Base-by-base conservation (phyloP, 176 grass and related monocot species). In the Zizania latifolia region DNA sequence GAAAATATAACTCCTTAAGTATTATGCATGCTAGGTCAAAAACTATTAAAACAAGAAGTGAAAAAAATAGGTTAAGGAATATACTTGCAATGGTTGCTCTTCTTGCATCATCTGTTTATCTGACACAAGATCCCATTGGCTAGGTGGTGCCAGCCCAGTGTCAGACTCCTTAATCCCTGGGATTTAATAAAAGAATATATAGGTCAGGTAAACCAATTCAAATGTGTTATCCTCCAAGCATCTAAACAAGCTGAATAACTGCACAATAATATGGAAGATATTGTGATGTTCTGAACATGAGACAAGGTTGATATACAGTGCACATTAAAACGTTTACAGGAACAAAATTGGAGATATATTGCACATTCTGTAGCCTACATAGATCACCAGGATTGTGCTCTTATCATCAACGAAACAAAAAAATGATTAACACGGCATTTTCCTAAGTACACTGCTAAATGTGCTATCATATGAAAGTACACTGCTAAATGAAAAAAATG, bases 91-190 rank as follows among this genome's bases (percentile, higher is more conserved):
- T 0, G 90, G 94, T 23, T 97, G 90, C 48, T 97, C 90, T 27
- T 93, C 90, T 19, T 93, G 94, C 94, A 97, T 97, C 94, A 97
- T 97, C 28, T 97, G 90, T 7, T 97, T 97, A n/a, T 97, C 94
- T 11, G 94, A 97, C 30, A 97, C 94, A 6, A 97, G 76, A 77
- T 97, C 94, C 94, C 94, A 97, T 40, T 97, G 90, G 81, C 90
- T 92, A 56, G 94, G 94, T 62, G 94, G 70, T 77, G 94, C 94
- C 32, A 97, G 58, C 31, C 94, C 90, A 81, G 94, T 97, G 77
- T 97, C 94, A 55, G 94, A 97, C 67, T 97, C 94, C 76, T 97
- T 97, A 44, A 93, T 97, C 71, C 94, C 94, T 97, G 84, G 10
- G 51, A 76, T 68, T 87, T 24, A 71, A 65, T 51, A 51, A 58